Base-by-base conservation (phyloP, 179 eudicot genomes). In the Sideroxylon spinosum region DNA sequence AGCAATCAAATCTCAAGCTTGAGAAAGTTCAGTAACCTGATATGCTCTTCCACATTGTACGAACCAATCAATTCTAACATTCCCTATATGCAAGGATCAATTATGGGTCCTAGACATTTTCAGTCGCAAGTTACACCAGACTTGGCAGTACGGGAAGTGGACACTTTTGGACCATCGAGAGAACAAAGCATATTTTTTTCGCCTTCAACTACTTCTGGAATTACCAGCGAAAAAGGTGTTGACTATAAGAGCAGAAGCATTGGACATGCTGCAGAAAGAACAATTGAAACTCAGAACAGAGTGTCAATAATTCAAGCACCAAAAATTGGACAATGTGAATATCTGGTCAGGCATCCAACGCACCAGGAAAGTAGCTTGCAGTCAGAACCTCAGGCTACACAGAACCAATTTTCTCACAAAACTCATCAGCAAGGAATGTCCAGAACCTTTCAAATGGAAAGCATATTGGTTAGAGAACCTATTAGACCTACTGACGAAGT, bases 131-230 rank as follows among this genome's bases (percentile, higher is more conserved):
- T 78, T 78, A 46, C 74, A 67, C 63, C 80, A 29, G 74, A 73
- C 57, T 78, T 75, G 44, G 73, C 71, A 56, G 50, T 57, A 74
- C 44, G 22, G 60, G 84, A 63, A 48, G 70, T 20, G 71, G 78
- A 79, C 71, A 50, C n/a, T 73, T 62, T 29, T 29, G 66, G 79
- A 74, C 68, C 71, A 57, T 74, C 28, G 9, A 79, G 74, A 44
- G 77, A 81, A 55, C 64, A 86, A 64, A 74, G 66, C 78, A 64
- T 64, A 19, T 76, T 78, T 64, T 84, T 78, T 76, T 78, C 75
- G 57, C 73, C 79, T 74, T 78, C 83, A 46, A 17, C 44, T 37
- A 3, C 44, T 37, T 37, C 44, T 37, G 44, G 44, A 37, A 3
- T 37, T 37, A 3, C 44, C 44, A 37, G 5, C 4, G 5, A 37